phyloP scores from a whole-genome alignment of 306 rosid species.

The Gastrolobium villosum region DNA sequence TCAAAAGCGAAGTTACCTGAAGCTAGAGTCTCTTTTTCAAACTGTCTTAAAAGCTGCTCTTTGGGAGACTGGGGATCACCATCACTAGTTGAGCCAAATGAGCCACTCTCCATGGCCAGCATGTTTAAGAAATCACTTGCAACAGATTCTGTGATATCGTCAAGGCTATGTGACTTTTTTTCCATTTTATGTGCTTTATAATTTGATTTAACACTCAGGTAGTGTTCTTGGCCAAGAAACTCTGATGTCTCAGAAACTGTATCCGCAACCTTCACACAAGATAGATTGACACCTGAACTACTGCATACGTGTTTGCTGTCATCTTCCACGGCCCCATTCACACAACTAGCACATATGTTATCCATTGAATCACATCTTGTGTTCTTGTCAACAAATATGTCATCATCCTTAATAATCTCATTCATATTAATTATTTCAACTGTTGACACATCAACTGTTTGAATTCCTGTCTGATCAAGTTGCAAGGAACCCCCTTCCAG shows the following conservation, averaged over 20 bases:
- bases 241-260: conserved; percentile 46
- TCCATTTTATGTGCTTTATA: conserved; percentile 50
- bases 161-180: conserved; percentile 63
- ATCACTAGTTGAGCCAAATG: conserved; percentile 52
- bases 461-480: conserved; percentile 53
- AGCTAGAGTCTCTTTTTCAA: conserved; percentile 70
- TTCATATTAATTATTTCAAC: conserved; percentile 58
- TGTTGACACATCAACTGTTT: conserved; percentile 48
- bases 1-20: conserved; percentile 54
- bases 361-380: conserved; percentile 46
- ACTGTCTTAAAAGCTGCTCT: conserved; percentile 75
- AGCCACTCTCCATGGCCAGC: conserved; percentile 62
- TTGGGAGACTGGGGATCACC: conserved; percentile 77
- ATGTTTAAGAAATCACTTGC: conserved; percentile 74
- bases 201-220: conserved; percentile 47
- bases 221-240: conserved; percentile 44
- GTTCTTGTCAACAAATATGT: conserved; percentile 45
- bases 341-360: conserved; percentile 31
- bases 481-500: conserved; percentile 52
- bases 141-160: conserved; percentile 67
- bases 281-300: conserved; percentile 45
- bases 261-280: conserved; percentile 47
- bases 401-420: conserved; percentile 61
- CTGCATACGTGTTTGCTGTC: conserved; percentile 46
- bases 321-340: conserved; percentile 40